Percentiles rank a stretch among this genome's conserved stretches.
Evolutionary conservation across 805 yeast genomes (phyloP).

Genomic region (Monosporozyma aerobia): DNA sequence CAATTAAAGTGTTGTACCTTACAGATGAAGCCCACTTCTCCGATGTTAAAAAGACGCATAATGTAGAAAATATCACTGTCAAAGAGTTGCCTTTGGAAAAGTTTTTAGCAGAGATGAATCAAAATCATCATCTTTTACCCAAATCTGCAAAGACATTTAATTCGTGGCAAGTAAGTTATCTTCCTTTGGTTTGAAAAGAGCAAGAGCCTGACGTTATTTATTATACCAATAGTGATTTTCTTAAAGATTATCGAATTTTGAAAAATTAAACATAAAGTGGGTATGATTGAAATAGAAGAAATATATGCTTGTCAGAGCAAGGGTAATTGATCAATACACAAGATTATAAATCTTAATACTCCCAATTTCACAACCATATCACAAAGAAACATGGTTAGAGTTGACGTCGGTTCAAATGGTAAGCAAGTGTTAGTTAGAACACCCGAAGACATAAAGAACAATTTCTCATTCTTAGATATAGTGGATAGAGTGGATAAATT

Average conservation of each 20-base stretch:
- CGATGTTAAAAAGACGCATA: slow-evolving; percentile 6
- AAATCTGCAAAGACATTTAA: slow-evolving; percentile 6
- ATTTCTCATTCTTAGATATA: slow-evolving; percentile 20
- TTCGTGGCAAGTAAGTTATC: slow-evolving; percentile 20
- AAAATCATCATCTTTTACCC: slow-evolving; percentile 11
- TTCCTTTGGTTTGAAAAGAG: background rate
- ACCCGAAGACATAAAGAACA: slow-evolving; percentile 11
- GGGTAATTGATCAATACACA: background rate
- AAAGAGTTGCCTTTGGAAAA: slow-evolving; percentile 8
- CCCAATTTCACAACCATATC: background rate
- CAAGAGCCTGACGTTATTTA: no score
- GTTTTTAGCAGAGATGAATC: background rate
- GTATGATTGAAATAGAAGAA: background rate
- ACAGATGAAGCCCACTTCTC: slow-evolving; percentile 1
- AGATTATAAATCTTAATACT: background rate
- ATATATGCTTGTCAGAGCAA: background rate
- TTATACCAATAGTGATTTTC: background rate
- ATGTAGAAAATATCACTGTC: slow-evolving; percentile 14
- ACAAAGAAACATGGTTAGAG: slow-evolving; percentile 14
- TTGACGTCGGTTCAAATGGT: slow-evolving; percentile 6
- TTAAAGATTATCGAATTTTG: background rate
- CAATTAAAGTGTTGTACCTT: slow-evolving; percentile 21
- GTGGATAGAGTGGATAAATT: slow-evolving; percentile 24
- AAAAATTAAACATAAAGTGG: background rate
- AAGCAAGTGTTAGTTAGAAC: slow-evolving; percentile 20